Evolutionary conservation across 1,139 yeast species (phyloP), one percentile per base, ranked within the genome.

Genomic region (Kodamaea suecica): DNA sequence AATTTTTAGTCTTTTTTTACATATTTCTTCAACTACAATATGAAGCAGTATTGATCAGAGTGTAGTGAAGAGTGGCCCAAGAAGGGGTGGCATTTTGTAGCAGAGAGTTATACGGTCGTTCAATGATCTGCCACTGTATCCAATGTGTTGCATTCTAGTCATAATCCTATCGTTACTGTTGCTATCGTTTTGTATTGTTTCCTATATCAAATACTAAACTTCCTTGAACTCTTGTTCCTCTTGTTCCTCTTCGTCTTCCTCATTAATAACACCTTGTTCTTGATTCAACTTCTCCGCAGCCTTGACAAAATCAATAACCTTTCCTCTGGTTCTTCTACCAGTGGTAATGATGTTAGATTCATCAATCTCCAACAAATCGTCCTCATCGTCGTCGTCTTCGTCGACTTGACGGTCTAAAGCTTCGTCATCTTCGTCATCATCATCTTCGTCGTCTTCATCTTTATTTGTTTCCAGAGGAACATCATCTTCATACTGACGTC

Each of bases 241-340:
- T 4, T 66, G 76, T 24, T 64, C 79, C 10, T 60, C 69, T 24
- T 57, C 64, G 8, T 51, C 63, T 12, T 51, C 57, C 21, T 52
- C 58, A 17, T 47, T 48, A 23, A 49, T 53, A 27, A 50, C 57
- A 5, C 59, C 68, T n/a, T 58, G 57, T 42, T 76, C 82, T 37
- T 65, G 59, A 36, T 76, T 80, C 52, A 86, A 63, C 52, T 84
- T 76, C 45, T 77, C 84, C 19, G 88, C 86, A n/a, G 95, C 90
- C 60, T 85, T 82, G 42, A 78, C 73, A 59, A 84, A 90, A 61
- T 90, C 97, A 50, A 90, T 83, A 23, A 83, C 84, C 56, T 82
- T 84, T 14, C 96, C 95, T 49, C 96, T 78, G 9, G 96, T 87
- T 67, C 97, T 84, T 61, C 95, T 76, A 10, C 95, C 95, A 17